phyloP scores from a whole-genome alignment of 2,329 filamentous ascomycete genomes.

The Diaporthe sp. region DNA sequence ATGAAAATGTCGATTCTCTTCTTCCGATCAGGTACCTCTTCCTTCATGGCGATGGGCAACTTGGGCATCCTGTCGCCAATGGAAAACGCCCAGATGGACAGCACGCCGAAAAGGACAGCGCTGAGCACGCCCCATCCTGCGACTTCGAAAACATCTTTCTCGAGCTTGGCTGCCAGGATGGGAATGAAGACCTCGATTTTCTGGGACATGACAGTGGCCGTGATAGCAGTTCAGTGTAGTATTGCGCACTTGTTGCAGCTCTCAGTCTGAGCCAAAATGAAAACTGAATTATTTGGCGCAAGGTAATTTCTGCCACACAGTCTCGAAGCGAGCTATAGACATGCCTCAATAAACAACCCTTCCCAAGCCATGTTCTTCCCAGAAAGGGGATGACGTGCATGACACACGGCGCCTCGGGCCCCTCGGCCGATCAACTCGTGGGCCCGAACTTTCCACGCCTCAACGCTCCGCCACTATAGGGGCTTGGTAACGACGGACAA shows the following conservation, averaged over 20 bases:
- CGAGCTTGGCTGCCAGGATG: background rate
- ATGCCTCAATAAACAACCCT: background rate
- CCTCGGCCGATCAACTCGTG: background rate
- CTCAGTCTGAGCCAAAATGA: too few species aligned
- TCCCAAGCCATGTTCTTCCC: background rate
- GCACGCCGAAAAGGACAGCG: background rate
- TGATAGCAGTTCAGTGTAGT: background rate
- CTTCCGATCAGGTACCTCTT: constrained; percentile 6
- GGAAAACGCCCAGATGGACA: background rate
- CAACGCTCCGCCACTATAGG: background rate
- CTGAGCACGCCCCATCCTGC: background rate
- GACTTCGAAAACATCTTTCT: background rate
- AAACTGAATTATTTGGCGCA: too few species aligned
- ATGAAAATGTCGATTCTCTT: constrained; percentile 1
- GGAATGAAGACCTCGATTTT: background rate
- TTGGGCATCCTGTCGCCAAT: background rate
- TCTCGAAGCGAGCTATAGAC: background rate
- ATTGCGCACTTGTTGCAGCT: background rate
- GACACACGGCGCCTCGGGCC: background rate
- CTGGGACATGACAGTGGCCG: background rate
- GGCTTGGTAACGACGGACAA: background rate
- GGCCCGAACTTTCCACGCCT: background rate
- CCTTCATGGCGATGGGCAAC: background rate
- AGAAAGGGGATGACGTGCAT: background rate
- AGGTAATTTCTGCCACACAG: background rate